Evolutionary conservation across 805 yeast genomes (phyloP).

Genomic region (Starmerella vitae): DNA sequence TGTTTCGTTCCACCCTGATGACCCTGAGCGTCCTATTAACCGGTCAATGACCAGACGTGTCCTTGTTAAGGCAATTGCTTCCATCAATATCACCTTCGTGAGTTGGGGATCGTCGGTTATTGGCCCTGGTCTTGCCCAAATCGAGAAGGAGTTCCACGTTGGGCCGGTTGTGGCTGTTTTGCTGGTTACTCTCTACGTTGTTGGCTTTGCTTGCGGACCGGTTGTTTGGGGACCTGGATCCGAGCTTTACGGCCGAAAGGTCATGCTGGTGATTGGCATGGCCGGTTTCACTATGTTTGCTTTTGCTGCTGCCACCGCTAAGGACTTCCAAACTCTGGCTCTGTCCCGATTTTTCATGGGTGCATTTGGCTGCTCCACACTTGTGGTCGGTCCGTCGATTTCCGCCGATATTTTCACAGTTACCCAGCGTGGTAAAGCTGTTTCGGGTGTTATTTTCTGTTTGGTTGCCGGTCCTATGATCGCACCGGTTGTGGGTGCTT

Average conservation of each 20-base stretch:
- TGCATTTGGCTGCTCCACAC: slow-evolving; percentile 45
- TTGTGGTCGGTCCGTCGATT: slow-evolving; percentile 47
- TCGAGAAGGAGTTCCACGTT: slow-evolving; percentile 32
- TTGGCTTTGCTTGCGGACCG: slow-evolving; percentile 60
- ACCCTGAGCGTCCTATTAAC: slow-evolving; percentile 42
- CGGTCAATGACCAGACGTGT: slow-evolving; percentile 32
- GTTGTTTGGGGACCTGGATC: slow-evolving; percentile 50
- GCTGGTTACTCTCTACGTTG: slow-evolving; percentile 44
- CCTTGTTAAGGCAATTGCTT: slow-evolving; percentile 28
- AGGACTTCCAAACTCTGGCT: slow-evolving; percentile 39
- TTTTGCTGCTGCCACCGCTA: slow-evolving; percentile 39
- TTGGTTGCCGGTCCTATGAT: slow-evolving; percentile 34
- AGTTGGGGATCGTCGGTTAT: slow-evolving; percentile 36
- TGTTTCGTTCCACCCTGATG: slow-evolving; percentile 31
- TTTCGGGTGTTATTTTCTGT: slow-evolving; percentile 37
- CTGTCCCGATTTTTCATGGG: slow-evolving; percentile 47
- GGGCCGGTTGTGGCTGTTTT: slow-evolving; percentile 38
- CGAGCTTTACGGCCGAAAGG: slow-evolving; percentile 39
- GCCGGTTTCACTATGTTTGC: slow-evolving; percentile 29
- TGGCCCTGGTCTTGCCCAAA: slow-evolving; percentile 29
- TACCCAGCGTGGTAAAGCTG: slow-evolving; percentile 39
- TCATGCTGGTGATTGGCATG: slow-evolving; percentile 31
- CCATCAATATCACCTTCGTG: slow-evolving; percentile 27
- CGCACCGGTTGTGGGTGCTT: slow-evolving; percentile 38
- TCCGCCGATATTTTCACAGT: slow-evolving; percentile 45